Evolutionary conservation across 2,329 filamentous ascomycete genomes (phyloP), one percentile per base, ranked within the genome.

Genomic region (Rutstroemia sp.): DNA sequence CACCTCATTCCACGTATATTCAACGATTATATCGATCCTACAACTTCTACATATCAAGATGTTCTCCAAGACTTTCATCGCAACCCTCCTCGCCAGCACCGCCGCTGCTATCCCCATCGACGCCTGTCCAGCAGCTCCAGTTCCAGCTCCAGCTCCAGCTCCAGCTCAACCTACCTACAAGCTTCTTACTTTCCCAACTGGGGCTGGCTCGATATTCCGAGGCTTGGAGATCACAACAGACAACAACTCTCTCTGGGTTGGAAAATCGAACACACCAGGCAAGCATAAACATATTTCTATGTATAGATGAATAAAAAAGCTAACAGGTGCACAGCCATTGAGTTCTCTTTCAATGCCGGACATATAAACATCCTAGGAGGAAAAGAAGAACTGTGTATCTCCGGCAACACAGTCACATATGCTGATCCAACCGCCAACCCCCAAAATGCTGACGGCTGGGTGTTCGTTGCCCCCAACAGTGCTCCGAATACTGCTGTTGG

Each of bases 171-270:
- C 30, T 34, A 27, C 42, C 10, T 58, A 56, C 25, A 16, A 37
- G 2, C 41, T 58, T 5, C 14, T 56, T 34, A 34, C 30, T 34
- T 34, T 34, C 21, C 2, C 75, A 21, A 56, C 49, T 25, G 9
- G 19, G 16, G 49, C 52, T 1, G 57, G 57, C 12, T 12, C 10
- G 52, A n/a, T 52, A 58, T 41, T n/a, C 6, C 38, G 16, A 27
- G 18, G n/a, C 14, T 12, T 34, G 12, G 30, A 34, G n/a, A 56
- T 58, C 46, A 27, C 12, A n/a, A 53, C 57, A 16, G 2, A 1
- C 5, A 25, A 25, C 3, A 23, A 34, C 8, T 6, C 7, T 37
- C 49, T 58, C 37, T 58, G 27, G 16, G 48, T 58, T 7, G 57
- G 57, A 45, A 58, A 58, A 25, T 5, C n/a, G 0, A 39, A 53